These are phyloP conservation scores for Fusarium denticulatum DNA, from an alignment of 2,329 filamentous ascomycete genomes.

Conservation along the genomic window DNA sequence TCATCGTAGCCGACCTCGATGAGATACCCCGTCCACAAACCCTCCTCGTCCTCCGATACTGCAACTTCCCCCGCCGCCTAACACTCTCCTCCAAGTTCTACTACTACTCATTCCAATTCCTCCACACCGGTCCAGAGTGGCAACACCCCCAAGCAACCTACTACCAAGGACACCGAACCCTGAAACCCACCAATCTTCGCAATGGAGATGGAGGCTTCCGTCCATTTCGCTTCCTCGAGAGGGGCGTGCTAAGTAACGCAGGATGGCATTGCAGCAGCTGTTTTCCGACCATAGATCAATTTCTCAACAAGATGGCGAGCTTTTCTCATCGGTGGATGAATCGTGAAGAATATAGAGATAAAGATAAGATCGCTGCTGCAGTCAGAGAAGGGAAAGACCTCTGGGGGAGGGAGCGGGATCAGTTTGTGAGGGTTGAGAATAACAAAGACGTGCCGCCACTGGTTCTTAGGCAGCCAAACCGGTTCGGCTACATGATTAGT, in stretches of 20 bases:
- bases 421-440: slow-evolving; percentile 58
- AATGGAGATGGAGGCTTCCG: slow-evolving; percentile 55
- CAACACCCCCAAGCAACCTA: slow-evolving; percentile 68
- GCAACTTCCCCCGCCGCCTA: slow-evolving; percentile 61
- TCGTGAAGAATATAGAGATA: slow-evolving; percentile 57
- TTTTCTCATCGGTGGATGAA: slow-evolving; percentile 67
- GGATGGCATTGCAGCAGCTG: slow-evolving; percentile 72
- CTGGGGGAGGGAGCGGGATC: slow-evolving; percentile 61
- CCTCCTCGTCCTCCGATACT: slow-evolving; percentile 59
- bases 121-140: slow-evolving; percentile 56
- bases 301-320: slow-evolving; percentile 64
- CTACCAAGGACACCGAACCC: slow-evolving; percentile 56
- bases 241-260: slow-evolving; percentile 57
- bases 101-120: slow-evolving; percentile 67
- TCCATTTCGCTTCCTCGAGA: slow-evolving; percentile 53
- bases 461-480: slow-evolving; percentile 51
- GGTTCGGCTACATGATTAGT: slow-evolving; percentile 57
- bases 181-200: slow-evolving; percentile 65
- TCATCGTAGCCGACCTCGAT: slow-evolving; percentile 69
- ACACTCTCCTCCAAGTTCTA: slow-evolving; percentile 63
- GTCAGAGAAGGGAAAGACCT: slow-evolving; percentile 64
- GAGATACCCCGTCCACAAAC: slow-evolving; percentile 66
- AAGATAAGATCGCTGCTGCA: slow-evolving; percentile 58
- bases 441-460: slow-evolving; percentile 64
- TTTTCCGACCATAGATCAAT: slow-evolving; percentile 64